A percentile compares a stretch with the other conserved stretches of the same genome.
Evolutionary conservation across 345 rosid genomes (phyloP).

Genomic region (Cochlearia excelsa): DNA sequence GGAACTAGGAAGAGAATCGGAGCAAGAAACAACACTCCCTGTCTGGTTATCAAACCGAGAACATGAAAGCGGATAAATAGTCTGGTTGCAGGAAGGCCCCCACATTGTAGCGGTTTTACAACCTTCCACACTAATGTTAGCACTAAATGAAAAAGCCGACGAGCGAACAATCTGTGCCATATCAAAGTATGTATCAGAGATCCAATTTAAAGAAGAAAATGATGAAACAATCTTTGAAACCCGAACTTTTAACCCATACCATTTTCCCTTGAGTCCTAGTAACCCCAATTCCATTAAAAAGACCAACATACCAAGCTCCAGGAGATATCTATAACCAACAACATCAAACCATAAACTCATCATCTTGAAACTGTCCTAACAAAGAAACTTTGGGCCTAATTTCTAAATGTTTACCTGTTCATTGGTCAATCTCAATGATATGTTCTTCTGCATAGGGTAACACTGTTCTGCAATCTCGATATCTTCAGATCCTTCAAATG

Average conservation of each 20-base stretch:
- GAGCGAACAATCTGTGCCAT: slow-evolving; percentile 73
- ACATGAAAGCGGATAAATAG: slow-evolving; percentile 65
- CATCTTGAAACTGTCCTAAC: neutral
- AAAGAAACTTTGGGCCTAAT: neutral
- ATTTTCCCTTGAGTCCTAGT: slow-evolving; percentile 83
- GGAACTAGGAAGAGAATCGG: slow-evolving; percentile 44
- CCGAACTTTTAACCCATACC: slow-evolving; percentile 40
- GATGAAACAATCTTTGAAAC: neutral
- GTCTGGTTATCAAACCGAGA: slow-evolving; percentile 43
- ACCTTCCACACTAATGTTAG: slow-evolving; percentile 83
- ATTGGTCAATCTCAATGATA: slow-evolving; percentile 63
- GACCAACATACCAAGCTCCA: slow-evolving; percentile 86
- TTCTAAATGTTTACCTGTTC: slow-evolving; percentile 59
- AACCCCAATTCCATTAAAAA: slow-evolving; percentile 87
- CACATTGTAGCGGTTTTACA: slow-evolving; percentile 65
- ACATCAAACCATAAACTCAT: slow-evolving; percentile 2
- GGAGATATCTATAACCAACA: slow-evolving; percentile 64
- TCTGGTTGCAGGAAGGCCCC: slow-evolving; percentile 89
- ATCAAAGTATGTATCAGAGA: slow-evolving; percentile 28
- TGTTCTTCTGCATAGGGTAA: slow-evolving; percentile 76
- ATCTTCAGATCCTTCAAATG: slow-evolving; percentile 46
- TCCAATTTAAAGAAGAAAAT: slow-evolving; percentile 1
- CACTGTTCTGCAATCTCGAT: slow-evolving; percentile 67
- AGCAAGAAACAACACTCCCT: slow-evolving; percentile 57
- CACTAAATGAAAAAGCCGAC: slow-evolving; percentile 66